phyloP scores from a whole-genome alignment of 1,284 basidiomycete species.

The Puccinia novopanici region DNA sequence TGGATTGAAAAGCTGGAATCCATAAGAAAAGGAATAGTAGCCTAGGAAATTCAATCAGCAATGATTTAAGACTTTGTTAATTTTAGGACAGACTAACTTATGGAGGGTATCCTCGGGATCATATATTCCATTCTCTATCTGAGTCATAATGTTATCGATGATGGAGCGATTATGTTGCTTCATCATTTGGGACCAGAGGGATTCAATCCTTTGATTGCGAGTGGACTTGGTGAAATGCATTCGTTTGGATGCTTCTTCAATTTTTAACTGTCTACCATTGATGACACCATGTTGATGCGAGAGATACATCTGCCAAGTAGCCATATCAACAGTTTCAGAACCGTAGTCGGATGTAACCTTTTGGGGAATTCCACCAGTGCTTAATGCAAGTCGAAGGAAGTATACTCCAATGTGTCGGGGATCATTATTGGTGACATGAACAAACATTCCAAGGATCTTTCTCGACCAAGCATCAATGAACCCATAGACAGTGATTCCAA shows the following conservation, averaged over 20 bases:
- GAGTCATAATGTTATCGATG: not conserved
- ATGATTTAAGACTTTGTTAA: not conserved
- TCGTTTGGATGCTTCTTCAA: not conserved
- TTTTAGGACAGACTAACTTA: not conserved
- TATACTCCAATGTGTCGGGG: too few species aligned
- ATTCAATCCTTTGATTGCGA: conserved; percentile 31
- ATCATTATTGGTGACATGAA: too few species aligned
- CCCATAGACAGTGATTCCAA: too few species aligned
- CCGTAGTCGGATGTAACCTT: conserved; percentile 31
- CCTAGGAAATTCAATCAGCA: not conserved
- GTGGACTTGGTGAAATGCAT: conserved; percentile 6
- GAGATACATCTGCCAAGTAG: not conserved
- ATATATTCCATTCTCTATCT: not conserved
- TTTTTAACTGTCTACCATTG: not conserved
- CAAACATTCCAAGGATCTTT: too few species aligned
- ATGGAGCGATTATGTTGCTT: not conserved
- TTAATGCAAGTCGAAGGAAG: not conserved
- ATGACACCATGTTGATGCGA: not conserved
- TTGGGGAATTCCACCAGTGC: not conserved
- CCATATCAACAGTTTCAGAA: conserved; percentile 19
- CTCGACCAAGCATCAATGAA: too few species aligned
- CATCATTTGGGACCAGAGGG: conserved; percentile 13
- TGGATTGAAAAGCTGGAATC: conserved; percentile 3
- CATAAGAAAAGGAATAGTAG: not conserved
- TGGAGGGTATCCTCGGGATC: not conserved